Conservation (phyloP, 768 basidiomycete genomes). For the Mycena leptocephala region DNA sequence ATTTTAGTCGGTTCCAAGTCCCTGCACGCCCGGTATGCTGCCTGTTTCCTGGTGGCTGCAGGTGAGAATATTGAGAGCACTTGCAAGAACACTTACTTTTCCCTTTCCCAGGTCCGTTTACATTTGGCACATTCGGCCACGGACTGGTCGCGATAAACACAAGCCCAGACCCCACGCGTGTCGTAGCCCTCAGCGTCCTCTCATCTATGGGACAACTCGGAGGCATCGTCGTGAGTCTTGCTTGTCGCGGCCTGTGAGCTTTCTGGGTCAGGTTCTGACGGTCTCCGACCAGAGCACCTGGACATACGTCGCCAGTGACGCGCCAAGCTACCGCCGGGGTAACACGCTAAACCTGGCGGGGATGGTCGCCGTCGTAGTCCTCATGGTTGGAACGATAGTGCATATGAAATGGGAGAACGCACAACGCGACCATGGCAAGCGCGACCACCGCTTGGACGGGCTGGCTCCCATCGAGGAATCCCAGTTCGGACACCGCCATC, state of each 20-base stretch:
- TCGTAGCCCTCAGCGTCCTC: slow-evolving; percentile 13
- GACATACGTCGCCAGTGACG: slow-evolving; percentile 5
- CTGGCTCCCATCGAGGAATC: neutral
- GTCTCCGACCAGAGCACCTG: slow-evolving; percentile 7
- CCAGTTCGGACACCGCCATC: slow-evolving; percentile 10
- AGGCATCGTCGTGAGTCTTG: slow-evolving; percentile 9
- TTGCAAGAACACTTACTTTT: neutral
- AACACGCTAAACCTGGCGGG: slow-evolving; percentile 13
- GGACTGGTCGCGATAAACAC: slow-evolving; percentile 13
- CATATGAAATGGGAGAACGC: slow-evolving; percentile 14
- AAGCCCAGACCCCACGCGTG: slow-evolving; percentile 17
- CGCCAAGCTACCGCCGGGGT: slow-evolving; percentile 1
- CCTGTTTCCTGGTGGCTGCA: slow-evolving; percentile 15
- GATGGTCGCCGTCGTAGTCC: neutral
- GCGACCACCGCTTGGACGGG: slow-evolving; percentile 6
- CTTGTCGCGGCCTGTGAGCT: neutral
- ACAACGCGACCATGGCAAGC: neutral
- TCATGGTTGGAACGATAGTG: neutral
- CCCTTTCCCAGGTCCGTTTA: neutral
- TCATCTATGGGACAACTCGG: slow-evolving; percentile 12
- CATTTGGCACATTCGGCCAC: slow-evolving; percentile 6
- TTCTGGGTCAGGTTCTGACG: neutral
- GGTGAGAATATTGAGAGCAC: neutral
- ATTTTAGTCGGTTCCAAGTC: slow-evolving; percentile 9
- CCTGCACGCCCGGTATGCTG: slow-evolving; percentile 9